A percentile compares a stretch with the other conserved stretches of the same genome.
Conservation (phyloP, 1,284 basidiomycete species). For the Neolentinus lepideus region DNA sequence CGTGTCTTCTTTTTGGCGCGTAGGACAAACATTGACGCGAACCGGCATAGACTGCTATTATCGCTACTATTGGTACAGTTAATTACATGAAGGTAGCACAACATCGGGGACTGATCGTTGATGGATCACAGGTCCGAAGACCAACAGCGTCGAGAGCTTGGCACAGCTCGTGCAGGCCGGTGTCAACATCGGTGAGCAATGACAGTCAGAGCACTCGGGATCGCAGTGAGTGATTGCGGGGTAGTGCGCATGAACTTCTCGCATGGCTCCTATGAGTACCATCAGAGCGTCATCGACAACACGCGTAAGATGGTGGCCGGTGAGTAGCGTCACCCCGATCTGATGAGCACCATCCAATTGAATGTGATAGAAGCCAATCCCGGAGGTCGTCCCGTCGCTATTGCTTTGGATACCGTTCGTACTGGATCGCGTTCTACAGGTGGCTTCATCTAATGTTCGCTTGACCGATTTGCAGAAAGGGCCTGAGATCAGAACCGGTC, state of each 20-base stretch:
- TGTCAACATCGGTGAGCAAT: constrained; percentile 88
- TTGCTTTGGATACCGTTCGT: constrained; percentile 92
- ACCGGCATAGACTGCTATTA: constrained; percentile 77
- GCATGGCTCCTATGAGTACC: constrained; percentile 94
- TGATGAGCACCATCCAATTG: not conserved
- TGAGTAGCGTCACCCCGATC: constrained; percentile 19
- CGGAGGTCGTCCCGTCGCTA: constrained; percentile 87
- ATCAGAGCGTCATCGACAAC: constrained; percentile 97
- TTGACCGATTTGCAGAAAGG: constrained; percentile 72
- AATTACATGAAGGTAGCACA: not conserved
- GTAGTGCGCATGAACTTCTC: constrained; percentile 98
- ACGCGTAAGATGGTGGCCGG: constrained; percentile 78
- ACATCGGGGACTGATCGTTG: not conserved
- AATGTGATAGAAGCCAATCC: constrained; percentile 39
- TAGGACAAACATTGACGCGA: constrained; percentile 5
- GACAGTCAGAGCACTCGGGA: constrained; percentile 8
- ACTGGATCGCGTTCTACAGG: not conserved
- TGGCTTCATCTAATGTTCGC: not conserved
- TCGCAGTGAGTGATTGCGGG: constrained; percentile 3
- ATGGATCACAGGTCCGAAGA: constrained; percentile 74
- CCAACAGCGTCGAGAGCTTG: constrained; percentile 85
- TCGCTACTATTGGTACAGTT: constrained; percentile 86
- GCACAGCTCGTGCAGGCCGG: constrained; percentile 78
- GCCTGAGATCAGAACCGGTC: constrained; percentile 96
- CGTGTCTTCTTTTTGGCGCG: constrained; percentile 17